A percentile compares a stretch with the other conserved stretches of the same genome.
phyloP scores from a whole-genome alignment of 257 asterid genomes.

The Misopates orontium region DNA sequence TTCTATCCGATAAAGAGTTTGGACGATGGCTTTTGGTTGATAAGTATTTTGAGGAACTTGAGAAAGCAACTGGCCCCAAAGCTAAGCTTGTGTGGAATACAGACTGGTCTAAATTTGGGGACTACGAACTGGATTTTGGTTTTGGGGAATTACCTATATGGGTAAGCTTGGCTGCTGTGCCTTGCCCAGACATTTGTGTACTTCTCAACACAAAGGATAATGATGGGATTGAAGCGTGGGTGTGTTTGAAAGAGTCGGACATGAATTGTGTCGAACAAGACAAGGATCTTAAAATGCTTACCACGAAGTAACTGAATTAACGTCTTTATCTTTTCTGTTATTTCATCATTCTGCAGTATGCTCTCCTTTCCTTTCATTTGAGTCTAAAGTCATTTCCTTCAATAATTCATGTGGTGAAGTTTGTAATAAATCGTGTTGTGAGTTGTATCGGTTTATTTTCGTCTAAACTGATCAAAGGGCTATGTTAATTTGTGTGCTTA shows the following conservation, averaged over 20 bases:
- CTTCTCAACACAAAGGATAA: constrained; percentile 36
- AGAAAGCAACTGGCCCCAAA: constrained; percentile 15
- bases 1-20: constrained; percentile 7
- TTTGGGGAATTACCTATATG: constrained; percentile 36
- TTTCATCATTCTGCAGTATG: too few species aligned
- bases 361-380: too few species aligned
- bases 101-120: constrained; percentile 38
- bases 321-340: too few species aligned
- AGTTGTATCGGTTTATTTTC: too few species aligned
- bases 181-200: constrained; percentile 23
- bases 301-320: too few species aligned
- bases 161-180: constrained; percentile 31
- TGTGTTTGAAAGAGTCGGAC: constrained; percentile 33
- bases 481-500: too few species aligned
- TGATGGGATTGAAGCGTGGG: constrained; percentile 27
- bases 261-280: constrained; percentile 25
- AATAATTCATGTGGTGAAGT: too few species aligned
- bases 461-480: too few species aligned
- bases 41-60: background rate
- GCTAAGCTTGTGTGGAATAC: background rate
- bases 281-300: constrained; percentile 4
- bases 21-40: constrained; percentile 28
- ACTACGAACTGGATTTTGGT: constrained; percentile 39
- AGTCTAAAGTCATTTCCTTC: too few species aligned
- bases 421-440: too few species aligned